Percentiles rank a stretch among this genome's conserved stretches.
These are phyloP conservation scores for Sporodiniella umbellata DNA, from an alignment of 371 early-diverging fungal species.

Conservation along the genomic window DNA sequence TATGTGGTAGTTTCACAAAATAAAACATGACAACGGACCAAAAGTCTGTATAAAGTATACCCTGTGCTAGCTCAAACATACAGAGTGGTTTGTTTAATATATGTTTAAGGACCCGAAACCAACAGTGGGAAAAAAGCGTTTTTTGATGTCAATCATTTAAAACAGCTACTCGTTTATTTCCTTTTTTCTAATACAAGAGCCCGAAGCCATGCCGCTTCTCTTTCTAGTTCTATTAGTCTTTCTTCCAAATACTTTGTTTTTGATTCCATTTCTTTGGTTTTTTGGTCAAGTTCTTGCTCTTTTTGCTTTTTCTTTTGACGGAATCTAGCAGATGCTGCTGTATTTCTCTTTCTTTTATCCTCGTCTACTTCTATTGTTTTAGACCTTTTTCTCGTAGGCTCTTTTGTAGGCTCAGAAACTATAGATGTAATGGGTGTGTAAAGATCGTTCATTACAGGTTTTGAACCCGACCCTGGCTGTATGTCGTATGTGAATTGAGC, in stretches of 20 bases:
- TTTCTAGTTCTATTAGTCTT: constrained; percentile 73
- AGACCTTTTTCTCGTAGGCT: not conserved
- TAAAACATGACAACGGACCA: too few species aligned
- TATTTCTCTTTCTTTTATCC: constrained; percentile 89
- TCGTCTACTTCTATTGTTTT: constrained; percentile 40
- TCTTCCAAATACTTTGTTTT: constrained; percentile 69
- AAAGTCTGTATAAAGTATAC: too few species aligned
- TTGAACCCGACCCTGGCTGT: constrained; percentile 37
- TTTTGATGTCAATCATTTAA: too few species aligned
- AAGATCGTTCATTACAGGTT: not conserved
- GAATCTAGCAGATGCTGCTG: constrained; percentile 91
- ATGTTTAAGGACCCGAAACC: too few species aligned
- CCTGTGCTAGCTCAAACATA: too few species aligned
- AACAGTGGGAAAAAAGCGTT: too few species aligned
- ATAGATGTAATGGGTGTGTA: constrained; percentile 21
- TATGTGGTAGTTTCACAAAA: too few species aligned
- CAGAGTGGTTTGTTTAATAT: too few species aligned
- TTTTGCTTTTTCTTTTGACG: constrained; percentile 83
- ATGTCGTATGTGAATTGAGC: constrained; percentile 54
- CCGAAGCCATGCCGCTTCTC: constrained; percentile 87
- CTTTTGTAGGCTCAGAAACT: constrained; percentile 3
- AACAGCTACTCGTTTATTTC: too few species aligned
- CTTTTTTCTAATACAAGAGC: constrained; percentile 76
- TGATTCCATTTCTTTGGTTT: constrained; percentile 73
- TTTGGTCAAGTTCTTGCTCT: constrained; percentile 78